Evolutionary conservation across 1,139 yeast species (phyloP).

Genomic region (Keqinozyma sinolaborantium): DNA sequence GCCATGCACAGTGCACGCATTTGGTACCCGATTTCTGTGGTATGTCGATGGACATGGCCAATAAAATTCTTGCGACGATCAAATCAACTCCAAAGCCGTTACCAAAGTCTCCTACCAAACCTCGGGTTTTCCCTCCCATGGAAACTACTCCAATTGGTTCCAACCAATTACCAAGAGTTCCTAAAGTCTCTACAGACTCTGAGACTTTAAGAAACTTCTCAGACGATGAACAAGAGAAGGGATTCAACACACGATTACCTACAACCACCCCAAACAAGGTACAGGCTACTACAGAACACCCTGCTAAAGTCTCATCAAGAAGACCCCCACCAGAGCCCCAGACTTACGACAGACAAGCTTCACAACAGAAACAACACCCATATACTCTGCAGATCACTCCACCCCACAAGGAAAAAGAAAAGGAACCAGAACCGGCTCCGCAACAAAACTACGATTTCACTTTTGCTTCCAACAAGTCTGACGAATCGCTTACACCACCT

Average conservation of each 20-base stretch:
- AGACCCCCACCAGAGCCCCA: constrained; percentile 18
- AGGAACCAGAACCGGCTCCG: background rate
- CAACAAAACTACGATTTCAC: constrained; percentile 17
- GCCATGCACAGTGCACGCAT: constrained; percentile 90
- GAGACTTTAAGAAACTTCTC: constrained; percentile 11
- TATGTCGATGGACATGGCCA: constrained; percentile 97
- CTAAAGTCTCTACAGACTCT: constrained; percentile 2
- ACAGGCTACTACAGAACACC: constrained; percentile 31
- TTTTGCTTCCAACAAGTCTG: constrained; percentile 17
- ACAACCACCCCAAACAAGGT: constrained; percentile 29
- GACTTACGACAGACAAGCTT: constrained; percentile 8
- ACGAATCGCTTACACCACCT: constrained; percentile 11
- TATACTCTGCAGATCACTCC: constrained; percentile 12
- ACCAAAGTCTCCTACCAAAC: constrained; percentile 6
- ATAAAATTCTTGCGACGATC: constrained; percentile 80
- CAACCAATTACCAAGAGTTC: constrained; percentile 6
- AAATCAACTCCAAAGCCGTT: constrained; percentile 63
- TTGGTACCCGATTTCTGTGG: constrained; percentile 98
- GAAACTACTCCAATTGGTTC: constrained; percentile 10
- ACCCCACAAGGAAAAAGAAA: constrained; percentile 6
- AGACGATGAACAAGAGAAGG: constrained; percentile 23
- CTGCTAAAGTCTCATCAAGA: constrained; percentile 17
- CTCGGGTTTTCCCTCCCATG: constrained; percentile 12
- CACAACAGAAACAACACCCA: constrained; percentile 13
- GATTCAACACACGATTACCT: constrained; percentile 23